These are phyloP conservation scores for Fraxinus pennsylvanica DNA, from an alignment of 257 asterid genomes.

Conservation along the genomic window DNA sequence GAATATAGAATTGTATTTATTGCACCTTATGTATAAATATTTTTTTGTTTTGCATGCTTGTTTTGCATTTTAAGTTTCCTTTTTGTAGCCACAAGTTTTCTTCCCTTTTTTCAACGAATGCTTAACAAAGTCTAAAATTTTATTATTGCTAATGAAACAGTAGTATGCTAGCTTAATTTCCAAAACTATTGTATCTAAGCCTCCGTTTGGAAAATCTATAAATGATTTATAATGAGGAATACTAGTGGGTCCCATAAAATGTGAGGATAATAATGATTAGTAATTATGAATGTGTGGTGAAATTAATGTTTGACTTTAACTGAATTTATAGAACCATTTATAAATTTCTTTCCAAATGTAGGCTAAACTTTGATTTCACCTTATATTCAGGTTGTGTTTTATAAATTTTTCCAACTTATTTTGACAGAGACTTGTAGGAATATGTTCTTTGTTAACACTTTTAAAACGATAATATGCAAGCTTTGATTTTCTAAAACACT, in stretches of 20 bases:
- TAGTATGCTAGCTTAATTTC: neutral
- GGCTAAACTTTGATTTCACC: neutral
- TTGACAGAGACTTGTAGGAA: neutral
- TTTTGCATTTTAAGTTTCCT: too few species aligned
- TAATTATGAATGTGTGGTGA: too few species aligned
- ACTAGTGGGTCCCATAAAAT: too few species aligned
- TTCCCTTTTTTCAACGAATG: neutral
- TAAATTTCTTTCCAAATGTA: too few species aligned
- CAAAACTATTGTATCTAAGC: neutral
- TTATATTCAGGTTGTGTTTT: neutral
- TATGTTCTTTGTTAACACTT: neutral
- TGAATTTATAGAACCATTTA: too few species aligned
- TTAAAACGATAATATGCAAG: neutral
- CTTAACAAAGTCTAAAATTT: neutral
- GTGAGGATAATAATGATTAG: too few species aligned
- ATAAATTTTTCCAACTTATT: neutral
- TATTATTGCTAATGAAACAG: neutral
- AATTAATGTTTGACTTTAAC: too few species aligned
- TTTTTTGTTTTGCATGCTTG: too few species aligned
- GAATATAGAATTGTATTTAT: too few species aligned
- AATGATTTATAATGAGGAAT: too few species aligned
- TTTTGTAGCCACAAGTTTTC: too few species aligned
- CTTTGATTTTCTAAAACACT: neutral
- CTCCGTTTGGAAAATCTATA: too few species aligned
- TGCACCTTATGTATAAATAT: neutral